Base-by-base conservation (phyloP, 805 yeast genomes). In the Candida tibetensis region DNA sequence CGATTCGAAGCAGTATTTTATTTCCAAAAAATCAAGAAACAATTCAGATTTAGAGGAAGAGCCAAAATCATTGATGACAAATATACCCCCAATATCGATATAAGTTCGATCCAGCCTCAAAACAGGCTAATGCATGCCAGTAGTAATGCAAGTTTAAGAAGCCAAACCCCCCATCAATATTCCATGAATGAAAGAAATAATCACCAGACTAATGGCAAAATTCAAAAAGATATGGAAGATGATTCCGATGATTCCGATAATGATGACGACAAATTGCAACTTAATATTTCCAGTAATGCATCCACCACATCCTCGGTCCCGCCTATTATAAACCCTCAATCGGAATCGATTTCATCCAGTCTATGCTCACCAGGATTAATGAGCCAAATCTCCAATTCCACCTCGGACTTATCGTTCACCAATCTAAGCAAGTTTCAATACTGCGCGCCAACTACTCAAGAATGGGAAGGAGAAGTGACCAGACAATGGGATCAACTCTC, bases 1-100 rank as follows among this genome's bases (percentile, higher is more conserved):
- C 66, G 69, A 39, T 82, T 79, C 56, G 95, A 87, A 62, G 85
- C 87, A 9, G 83, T 86, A 41, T 85, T 84, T 55, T 83, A 85
- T 66, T 83, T 86, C 54, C 74, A 70, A 6, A 68, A 66, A 16
- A 57, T 74, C 17, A 73, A 74, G 55, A 82, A 76, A 52, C 95
- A 87, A 60, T 84, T 81, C 55, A 68, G 95, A 48, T 67, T 87
- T 44, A 72, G 79, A 40, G 95, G 95, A 9, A 58, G 66, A 18
- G 85, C 85, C 10, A 71, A 78, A 44, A 51, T 68, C 23, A 55
- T 69, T 23, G 72, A 66, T 47, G 53, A 51, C 36, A 45, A 44
- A 8, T 47, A 57, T 40, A 47, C 47, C 14, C 74, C 74, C 2
- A 19, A 17, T 5, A 50, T 66, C 30, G 68, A 63, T 39, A 46